Evolutionary conservation across 176 grass and related monocot genomes (phyloP).

Genomic region (Triticum urartu): DNA sequence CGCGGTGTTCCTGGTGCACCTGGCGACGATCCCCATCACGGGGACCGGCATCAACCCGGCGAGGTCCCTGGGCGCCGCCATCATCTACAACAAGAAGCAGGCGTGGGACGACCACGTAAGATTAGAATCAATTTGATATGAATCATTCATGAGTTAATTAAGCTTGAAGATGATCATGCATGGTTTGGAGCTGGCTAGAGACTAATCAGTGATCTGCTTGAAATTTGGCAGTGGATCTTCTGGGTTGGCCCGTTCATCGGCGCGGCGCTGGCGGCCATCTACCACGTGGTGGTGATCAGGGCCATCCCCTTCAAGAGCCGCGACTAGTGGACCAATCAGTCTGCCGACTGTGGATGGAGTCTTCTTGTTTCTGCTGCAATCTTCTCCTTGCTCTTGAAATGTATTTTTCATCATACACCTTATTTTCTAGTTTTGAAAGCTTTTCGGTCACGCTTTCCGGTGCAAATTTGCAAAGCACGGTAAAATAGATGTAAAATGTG

Average conservation of each 20-base stretch:
- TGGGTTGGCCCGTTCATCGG: conserved; percentile 93
- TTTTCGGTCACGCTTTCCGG: too few relatives aligned
- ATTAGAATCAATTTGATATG: not conserved
- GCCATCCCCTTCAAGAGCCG: conserved; percentile 95
- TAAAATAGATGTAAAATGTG: too few relatives aligned
- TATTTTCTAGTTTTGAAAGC: too few relatives aligned
- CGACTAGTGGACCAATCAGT: not conserved
- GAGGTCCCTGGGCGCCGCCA: conserved; percentile 74
- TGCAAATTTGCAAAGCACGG: too few relatives aligned
- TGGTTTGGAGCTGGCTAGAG: too few relatives aligned
- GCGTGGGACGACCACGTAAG: conserved; percentile 82
- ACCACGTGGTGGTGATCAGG: conserved; percentile 85
- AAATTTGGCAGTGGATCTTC: conserved; percentile 74
- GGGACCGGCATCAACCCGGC: conserved; percentile 93
- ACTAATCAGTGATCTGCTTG: too few relatives aligned
- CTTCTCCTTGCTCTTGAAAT: too few relatives aligned
- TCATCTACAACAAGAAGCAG: conserved; percentile 74
- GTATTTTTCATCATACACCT: too few relatives aligned
- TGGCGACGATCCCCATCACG: conserved; percentile 92
- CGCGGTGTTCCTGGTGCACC: conserved; percentile 92
- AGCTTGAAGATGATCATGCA: too few relatives aligned
- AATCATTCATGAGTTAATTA: not conserved
- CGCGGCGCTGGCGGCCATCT: conserved; percentile 80
- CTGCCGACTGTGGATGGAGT: too few relatives aligned
- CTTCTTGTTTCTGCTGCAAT: too few relatives aligned